Percentiles rank a stretch among this genome's conserved stretches.
These are phyloP conservation scores for Clonostachys byssicola DNA, from an alignment of 2,329 filamentous ascomycete species.

Conservation along the genomic window DNA sequence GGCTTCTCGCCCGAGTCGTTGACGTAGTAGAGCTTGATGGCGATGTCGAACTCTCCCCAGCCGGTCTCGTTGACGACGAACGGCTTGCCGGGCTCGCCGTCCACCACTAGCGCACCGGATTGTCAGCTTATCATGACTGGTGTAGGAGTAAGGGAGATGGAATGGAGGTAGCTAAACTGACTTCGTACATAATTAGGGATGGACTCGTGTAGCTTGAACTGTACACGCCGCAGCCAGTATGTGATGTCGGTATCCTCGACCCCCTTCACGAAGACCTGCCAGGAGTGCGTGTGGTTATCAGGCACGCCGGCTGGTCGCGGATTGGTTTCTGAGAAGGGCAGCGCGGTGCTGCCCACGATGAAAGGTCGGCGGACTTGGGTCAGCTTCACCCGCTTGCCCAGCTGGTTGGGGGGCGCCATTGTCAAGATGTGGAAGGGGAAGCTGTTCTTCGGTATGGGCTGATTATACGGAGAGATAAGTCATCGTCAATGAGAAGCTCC, in stretches of 20 bases:
- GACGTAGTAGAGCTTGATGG: slow-evolving; percentile 90
- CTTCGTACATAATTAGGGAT: slow-evolving; percentile 88
- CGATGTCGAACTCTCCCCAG: slow-evolving; percentile 97
- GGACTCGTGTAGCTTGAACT: slow-evolving; percentile 97
- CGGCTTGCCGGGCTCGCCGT: slow-evolving; percentile 61
- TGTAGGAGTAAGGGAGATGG: not conserved
- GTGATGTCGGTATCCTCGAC: slow-evolving; percentile 87
- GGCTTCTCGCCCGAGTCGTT: slow-evolving; percentile 88
- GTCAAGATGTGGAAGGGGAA: not conserved
- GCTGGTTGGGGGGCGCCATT: slow-evolving; percentile 57
- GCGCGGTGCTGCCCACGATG: slow-evolving; percentile 76
- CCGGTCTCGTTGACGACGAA: slow-evolving; percentile 91
- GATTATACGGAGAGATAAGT: too few relatives aligned
- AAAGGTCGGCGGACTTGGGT: slow-evolving; percentile 62
- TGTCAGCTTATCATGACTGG: too few relatives aligned
- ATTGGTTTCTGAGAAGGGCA: slow-evolving; percentile 74
- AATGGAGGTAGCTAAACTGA: slow-evolving; percentile 26
- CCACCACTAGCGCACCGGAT: slow-evolving; percentile 48
- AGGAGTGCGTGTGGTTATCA: slow-evolving; percentile 91
- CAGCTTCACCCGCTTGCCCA: slow-evolving; percentile 62
- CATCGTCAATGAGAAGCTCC: too few relatives aligned
- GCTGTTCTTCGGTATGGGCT: not conserved
- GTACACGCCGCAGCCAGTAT: slow-evolving; percentile 94
- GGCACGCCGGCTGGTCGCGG: slow-evolving; percentile 74
- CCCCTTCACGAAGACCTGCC: slow-evolving; percentile 91